phyloP scores from a whole-genome alignment of 768 basidiomycete species.

The Gymnopilus dilepis region DNA sequence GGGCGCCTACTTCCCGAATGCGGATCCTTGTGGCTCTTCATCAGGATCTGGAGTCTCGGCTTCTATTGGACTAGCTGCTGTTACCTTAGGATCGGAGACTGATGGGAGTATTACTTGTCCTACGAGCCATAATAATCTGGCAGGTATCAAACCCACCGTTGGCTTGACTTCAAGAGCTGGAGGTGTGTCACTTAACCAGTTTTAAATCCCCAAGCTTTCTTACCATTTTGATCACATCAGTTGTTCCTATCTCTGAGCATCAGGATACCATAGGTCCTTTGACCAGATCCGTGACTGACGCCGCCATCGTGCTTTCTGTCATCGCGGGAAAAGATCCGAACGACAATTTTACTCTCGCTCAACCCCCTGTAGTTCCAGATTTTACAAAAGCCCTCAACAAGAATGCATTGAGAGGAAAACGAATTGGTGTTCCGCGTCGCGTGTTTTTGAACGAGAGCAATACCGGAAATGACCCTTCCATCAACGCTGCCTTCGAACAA shows the following conservation, averaged over 20 bases:
- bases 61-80: constrained; percentile 54
- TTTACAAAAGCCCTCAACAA: constrained; percentile 55
- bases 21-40: constrained; percentile 62
- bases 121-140: constrained; percentile 57
- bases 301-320: constrained; percentile 55
- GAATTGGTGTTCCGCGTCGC: constrained; percentile 57
- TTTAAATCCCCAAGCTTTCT: neutral
- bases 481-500: constrained; percentile 42
- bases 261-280: constrained; percentile 67
- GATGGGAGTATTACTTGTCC: constrained; percentile 63
- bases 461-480: constrained; percentile 16
- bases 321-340: constrained; percentile 60
- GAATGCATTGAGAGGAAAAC: constrained; percentile 51
- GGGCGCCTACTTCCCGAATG: constrained; percentile 54
- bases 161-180: constrained; percentile 65
- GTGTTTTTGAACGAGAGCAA: constrained; percentile 39
- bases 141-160: constrained; percentile 64
- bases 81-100: constrained; percentile 54
- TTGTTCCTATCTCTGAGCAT: constrained; percentile 58
- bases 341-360: constrained; percentile 58
- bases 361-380: constrained; percentile 57
- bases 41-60: constrained; percentile 62
- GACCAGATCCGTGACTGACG: constrained; percentile 55
- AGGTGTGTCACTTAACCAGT: constrained; percentile 48
- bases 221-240: constrained; percentile 29